A percentile compares a stretch with the other conserved stretches of the same genome.
phyloP scores from a whole-genome alignment of 306 rosid species.

The Fragaria iinumae region DNA sequence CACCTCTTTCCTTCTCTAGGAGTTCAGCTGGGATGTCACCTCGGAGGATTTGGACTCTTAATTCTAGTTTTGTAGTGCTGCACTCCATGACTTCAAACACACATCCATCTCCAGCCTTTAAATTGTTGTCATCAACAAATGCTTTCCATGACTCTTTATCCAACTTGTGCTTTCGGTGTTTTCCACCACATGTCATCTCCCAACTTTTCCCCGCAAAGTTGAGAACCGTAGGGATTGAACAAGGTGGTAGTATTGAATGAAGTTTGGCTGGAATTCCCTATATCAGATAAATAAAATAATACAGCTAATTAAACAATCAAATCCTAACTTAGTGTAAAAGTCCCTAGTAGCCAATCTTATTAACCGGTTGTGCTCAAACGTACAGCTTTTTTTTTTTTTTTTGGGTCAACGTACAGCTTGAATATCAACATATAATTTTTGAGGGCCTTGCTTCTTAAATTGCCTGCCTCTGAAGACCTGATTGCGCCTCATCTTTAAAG shows the following conservation, averaged over 20 bases:
- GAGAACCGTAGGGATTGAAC: conserved; percentile 34
- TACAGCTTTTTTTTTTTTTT: no score
- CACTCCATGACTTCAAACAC: conserved; percentile 49
- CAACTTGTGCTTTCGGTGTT: neutral
- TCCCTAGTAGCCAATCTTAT: neutral
- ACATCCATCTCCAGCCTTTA: conserved; percentile 57
- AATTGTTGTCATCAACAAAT: conserved; percentile 41
- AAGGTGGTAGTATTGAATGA: conserved; percentile 31
- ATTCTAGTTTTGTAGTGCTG: conserved; percentile 24
- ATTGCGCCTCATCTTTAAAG: no score
- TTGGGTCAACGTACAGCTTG: neutral
- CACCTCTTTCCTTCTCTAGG: conserved; percentile 23
- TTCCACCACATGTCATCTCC: conserved; percentile 36
- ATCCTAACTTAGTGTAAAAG: neutral
- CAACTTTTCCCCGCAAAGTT: conserved; percentile 38
- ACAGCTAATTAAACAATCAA: neutral
- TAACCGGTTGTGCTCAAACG: neutral
- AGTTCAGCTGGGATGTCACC: conserved; percentile 51
- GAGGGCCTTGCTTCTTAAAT: no score
- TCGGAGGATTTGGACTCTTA: conserved; percentile 63
- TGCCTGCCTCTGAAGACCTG: no score
- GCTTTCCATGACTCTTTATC: conserved; percentile 34
- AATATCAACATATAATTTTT: neutral
- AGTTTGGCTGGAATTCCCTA: conserved; percentile 22
- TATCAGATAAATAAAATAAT: neutral